Evolutionary conservation across 306 rosid species (phyloP).

Genomic region (Fagus sylvatica): DNA sequence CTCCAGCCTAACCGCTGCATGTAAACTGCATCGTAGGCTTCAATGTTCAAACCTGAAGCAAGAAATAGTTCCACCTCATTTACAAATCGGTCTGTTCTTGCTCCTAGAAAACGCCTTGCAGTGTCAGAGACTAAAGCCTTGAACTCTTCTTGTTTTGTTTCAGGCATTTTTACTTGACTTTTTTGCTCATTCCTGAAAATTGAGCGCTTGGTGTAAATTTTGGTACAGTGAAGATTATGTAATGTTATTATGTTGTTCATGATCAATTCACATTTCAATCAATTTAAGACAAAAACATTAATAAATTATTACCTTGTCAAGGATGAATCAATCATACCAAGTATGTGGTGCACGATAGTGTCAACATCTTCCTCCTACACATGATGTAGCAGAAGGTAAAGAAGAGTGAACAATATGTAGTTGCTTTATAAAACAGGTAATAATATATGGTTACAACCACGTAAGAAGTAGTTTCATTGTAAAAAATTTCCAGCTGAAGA

Average conservation of each 20-base stretch:
- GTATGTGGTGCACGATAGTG: slow-evolving; percentile 73
- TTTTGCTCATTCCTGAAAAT: slow-evolving; percentile 47
- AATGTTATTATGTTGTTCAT: neutral
- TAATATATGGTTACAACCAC: neutral
- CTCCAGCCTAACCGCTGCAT: slow-evolving; percentile 82
- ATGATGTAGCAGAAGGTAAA: slow-evolving; percentile 20
- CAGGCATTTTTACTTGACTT: slow-evolving; percentile 27
- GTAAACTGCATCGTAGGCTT: slow-evolving; percentile 83
- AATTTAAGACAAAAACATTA: slow-evolving; percentile 20
- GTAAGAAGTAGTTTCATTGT: neutral
- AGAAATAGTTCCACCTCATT: slow-evolving; percentile 79
- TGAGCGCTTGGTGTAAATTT: neutral
- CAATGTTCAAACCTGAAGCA: slow-evolving; percentile 82
- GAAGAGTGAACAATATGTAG: slow-evolving; percentile 16
- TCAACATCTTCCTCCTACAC: slow-evolving; percentile 85
- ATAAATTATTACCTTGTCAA: slow-evolving; percentile 39
- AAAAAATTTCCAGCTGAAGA: neutral
- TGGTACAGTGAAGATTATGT: neutral
- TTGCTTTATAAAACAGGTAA: neutral
- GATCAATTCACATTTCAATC: slow-evolving; percentile 6
- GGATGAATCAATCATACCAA: slow-evolving; percentile 52
- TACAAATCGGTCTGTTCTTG: slow-evolving; percentile 65
- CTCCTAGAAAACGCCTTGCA: slow-evolving; percentile 63
- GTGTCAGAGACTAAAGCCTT: slow-evolving; percentile 51
- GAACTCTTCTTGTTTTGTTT: slow-evolving; percentile 60